Percentiles rank a stretch among this genome's conserved stretches.
phyloP scores from a whole-genome alignment of 768 basidiomycete species.

The Collybia sp. region DNA sequence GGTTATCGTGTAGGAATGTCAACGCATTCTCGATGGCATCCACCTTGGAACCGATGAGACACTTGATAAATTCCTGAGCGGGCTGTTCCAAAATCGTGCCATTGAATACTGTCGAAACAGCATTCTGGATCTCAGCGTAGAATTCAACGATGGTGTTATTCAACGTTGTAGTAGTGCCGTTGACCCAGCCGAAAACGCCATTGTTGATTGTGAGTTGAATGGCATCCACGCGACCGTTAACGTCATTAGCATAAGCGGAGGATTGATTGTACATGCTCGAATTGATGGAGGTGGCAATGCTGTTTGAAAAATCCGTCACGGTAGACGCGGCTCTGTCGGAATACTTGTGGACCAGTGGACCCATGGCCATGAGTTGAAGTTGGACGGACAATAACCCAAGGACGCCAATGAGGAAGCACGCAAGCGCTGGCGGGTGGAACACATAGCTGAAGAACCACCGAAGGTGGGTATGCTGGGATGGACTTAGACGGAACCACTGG shows the following conservation, averaged over 20 bases:
- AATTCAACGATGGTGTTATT: constrained; percentile 85
- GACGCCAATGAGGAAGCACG: constrained; percentile 89
- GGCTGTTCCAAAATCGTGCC: constrained; percentile 79
- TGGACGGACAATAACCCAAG: constrained; percentile 85
- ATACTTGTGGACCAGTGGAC: constrained; percentile 69
- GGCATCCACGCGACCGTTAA: constrained; percentile 67
- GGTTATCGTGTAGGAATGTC: constrained; percentile 89
- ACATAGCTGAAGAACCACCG: constrained; percentile 92
- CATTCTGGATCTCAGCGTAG: constrained; percentile 78
- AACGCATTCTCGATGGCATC: constrained; percentile 80
- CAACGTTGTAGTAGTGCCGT: constrained; percentile 80
- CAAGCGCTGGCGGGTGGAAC: constrained; percentile 86
- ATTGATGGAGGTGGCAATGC: constrained; percentile 76
- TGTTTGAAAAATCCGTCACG: constrained; percentile 60
- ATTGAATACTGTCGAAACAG: constrained; percentile 77
- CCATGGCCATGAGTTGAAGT: constrained; percentile 78
- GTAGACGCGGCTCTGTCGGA: constrained; percentile 52
- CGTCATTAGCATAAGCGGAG: constrained; percentile 63
- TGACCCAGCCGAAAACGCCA: constrained; percentile 93
- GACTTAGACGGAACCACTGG: constrained; percentile 45
- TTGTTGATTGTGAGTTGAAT: constrained; percentile 80
- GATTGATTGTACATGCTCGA: constrained; percentile 82
- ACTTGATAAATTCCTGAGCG: constrained; percentile 82
- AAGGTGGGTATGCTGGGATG: constrained; percentile 61
- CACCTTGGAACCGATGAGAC: constrained; percentile 90